Base-by-base conservation (phyloP, 805 yeast species). In the Metschnikowia kofuensis region DNA sequence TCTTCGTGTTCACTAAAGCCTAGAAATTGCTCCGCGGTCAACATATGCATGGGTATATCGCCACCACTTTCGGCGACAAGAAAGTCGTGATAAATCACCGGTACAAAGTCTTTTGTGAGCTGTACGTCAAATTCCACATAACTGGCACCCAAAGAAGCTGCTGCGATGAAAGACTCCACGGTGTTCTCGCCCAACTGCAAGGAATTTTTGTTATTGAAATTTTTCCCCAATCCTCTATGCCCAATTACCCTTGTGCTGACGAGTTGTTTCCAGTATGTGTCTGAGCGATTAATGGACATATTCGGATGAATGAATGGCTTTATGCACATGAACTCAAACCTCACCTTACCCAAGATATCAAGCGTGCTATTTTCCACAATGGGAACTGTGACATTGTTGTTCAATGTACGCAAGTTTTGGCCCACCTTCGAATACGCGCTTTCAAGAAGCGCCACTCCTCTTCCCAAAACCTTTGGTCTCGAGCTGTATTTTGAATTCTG, bases 81-180 rank as follows among this genome's bases (percentile, higher is more conserved):
- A 62, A 92, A 92, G 64, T 92, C 98, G 66, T 92, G 98, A 62
- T 92, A 92, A 29, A 92, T 87, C 7, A 92, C 98, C 2, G 98
- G 97, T 10, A 89, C 83, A 55, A 76, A 75, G 65, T 92, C 98
- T 62, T 90, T 89, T 13, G 98, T 92, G 57, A 92, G 73, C 64
- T 92, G 98, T 40, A 92, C 98, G 67, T 92, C 98, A 64, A 92
- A 92, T 68, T 92, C 98, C 45, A 92, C 97, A 61, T 92, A 92
- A 2, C 96, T 85, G 1, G 98, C 98, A 37, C 98, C 98, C 55
- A 92, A 72, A 2, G 96, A 89, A 0, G 97, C 96, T 0, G 98
- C 98, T 11, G 96, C 96, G 62, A 92, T 87, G 60, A 92, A 92
- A 0, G 96, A 87, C 60, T 92, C 97, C 16, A 92, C 86, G 0